Evolutionary conservation across 495 filamentous ascomycete species (phyloP), one percentile per base, ranked within the genome.

Genomic region (Glarea lozoyensis): DNA sequence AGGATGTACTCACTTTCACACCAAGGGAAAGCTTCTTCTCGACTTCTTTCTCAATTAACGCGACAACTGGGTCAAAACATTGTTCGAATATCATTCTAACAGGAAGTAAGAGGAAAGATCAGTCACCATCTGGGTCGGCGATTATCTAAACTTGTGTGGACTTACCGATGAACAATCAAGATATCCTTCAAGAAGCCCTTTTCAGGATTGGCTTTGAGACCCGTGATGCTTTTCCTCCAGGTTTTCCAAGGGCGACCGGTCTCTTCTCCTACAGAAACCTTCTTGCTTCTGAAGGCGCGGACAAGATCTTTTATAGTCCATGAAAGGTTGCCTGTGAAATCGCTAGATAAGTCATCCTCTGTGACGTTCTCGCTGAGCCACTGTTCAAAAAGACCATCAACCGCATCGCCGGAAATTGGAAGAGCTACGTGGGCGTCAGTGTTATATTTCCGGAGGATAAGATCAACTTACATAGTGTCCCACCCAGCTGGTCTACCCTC

Each of bases 351-450:
- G 32, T 45, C 32, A 6, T 11, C 34, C 10, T 6, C 11, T 12
- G 34, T 25, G 15, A 45, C 19, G n/a, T n/a, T 7, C 11, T 11
- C 33, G 4, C 21, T 32, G 33, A 45, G 22, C 13, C 19, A 13
- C 2, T 16, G 18, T 23, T 45, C 33, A 29, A 45, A 45, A 29
- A 25, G 33, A 9, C 33, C 42, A 19, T 45, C 19, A 11, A 45
- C 42, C 2, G 42, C 42, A 37, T 45, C 42, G 19, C 42, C 42
- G 2, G 32, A 45, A 5, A 45, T 34, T 19, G 37, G 33, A n/a
- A 45, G 24, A 10, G 42, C 42, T 45, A 31, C 23, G 25, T 29
- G 25, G 7, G 7, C 25, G n/a, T 29, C 25, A 29, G 7, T 7
- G 25, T n/a, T 7, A 29, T 29, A 29, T 29, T 7, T n/a, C 25